A percentile compares a stretch with the other conserved stretches of the same genome.
Conservation (phyloP, 176 grass and related monocot species). For the Avena eriantha region DNA sequence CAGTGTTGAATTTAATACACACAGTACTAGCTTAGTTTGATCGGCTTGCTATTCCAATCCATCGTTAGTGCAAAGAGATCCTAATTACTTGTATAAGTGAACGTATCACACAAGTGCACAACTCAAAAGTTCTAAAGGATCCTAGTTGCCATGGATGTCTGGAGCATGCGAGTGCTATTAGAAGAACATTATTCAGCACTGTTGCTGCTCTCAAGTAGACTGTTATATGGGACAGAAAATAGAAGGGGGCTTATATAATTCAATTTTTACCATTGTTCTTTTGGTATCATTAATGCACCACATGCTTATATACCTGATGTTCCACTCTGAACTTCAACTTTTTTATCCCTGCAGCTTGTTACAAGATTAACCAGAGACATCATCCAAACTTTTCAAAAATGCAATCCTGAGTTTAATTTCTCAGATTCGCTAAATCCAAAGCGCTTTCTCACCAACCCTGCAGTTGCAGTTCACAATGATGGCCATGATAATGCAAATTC, state of each 20-base stretch:
- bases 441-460: conserved; percentile 85
- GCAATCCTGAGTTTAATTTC: conserved; percentile 82
- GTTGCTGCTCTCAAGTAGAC: background rate
- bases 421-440: conserved; percentile 84
- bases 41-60: background rate
- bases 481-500: conserved; percentile 95
- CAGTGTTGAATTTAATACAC: conserved; percentile 10
- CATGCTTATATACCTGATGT: conserved; percentile 29
- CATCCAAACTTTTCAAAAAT: conserved; percentile 76
- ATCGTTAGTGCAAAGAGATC: conserved; percentile 23
- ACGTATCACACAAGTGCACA: conserved; percentile 18
- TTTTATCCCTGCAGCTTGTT: conserved; percentile 70
- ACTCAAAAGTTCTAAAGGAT: conserved; percentile 19
- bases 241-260: background rate
- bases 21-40: conserved; percentile 17
- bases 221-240: background rate
- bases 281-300: conserved; percentile 3
- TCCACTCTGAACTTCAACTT: conserved; percentile 39
- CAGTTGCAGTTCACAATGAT: conserved; percentile 70
- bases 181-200: conserved; percentile 22
- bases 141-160: conserved; percentile 21
- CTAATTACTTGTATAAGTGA: conserved; percentile 9
- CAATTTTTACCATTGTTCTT: conserved; percentile 31
- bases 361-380: conserved; percentile 82
- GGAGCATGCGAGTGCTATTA: background rate